phyloP scores from a whole-genome alignment of 2,329 filamentous ascomycete genomes.

The Fusarium sp. region DNA sequence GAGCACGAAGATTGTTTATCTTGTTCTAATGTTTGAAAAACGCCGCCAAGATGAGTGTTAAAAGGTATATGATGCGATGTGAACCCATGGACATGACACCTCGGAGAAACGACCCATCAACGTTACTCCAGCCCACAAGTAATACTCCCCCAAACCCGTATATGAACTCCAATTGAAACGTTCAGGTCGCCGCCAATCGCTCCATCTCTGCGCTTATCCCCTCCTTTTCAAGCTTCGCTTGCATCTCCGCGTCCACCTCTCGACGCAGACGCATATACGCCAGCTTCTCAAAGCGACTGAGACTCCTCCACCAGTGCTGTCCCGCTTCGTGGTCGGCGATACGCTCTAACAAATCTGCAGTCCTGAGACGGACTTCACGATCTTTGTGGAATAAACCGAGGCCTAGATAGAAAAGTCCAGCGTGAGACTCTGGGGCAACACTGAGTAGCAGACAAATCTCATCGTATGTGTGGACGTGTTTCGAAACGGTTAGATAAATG shows the following conservation, averaged over 20 bases:
- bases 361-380: slow-evolving; percentile 80
- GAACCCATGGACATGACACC: slow-evolving; percentile 37
- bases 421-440: slow-evolving; percentile 86
- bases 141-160: slow-evolving; percentile 19
- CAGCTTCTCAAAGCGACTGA: slow-evolving; percentile 90
- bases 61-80: slow-evolving; percentile 38
- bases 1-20: slow-evolving; percentile 13
- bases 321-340: slow-evolving; percentile 90
- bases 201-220: slow-evolving; percentile 58
- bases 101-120: slow-evolving; percentile 33
- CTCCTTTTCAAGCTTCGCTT: slow-evolving; percentile 61
- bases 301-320: slow-evolving; percentile 88
- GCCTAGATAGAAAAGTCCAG: slow-evolving; percentile 90
- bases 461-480: slow-evolving; percentile 82
- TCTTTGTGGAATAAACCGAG: slow-evolving; percentile 94
- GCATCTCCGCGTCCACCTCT: slow-evolving; percentile 69
- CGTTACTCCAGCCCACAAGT: slow-evolving; percentile 30
- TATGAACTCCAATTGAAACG: slow-evolving; percentile 10
- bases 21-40: slow-evolving; percentile 42
- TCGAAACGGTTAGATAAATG: slow-evolving; percentile 85
- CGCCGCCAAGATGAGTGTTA: slow-evolving; percentile 43
- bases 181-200: slow-evolving; percentile 64
- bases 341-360: slow-evolving; percentile 83
- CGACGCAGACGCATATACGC: slow-evolving; percentile 84
- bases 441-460: slow-evolving; percentile 87